Base-by-base conservation (phyloP, 495 filamentous ascomycete genomes). In the Penicillium lagena region DNA sequence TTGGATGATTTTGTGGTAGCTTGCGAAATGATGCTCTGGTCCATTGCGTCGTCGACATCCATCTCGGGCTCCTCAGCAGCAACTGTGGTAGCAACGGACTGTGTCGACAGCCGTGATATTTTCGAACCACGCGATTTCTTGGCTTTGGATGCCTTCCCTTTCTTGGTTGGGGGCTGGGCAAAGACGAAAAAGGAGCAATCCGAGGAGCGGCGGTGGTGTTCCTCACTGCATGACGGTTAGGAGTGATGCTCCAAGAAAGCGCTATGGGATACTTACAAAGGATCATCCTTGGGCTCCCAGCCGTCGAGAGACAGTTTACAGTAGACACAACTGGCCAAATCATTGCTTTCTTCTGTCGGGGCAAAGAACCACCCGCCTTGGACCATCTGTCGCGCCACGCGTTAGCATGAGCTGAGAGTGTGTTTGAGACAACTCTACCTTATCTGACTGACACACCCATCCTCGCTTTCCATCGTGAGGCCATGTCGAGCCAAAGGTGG, bases 301-400 rank as follows among this genome's bases (percentile, higher is more conserved):
- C 87, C 88, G 60, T 95, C 89, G 37, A 97, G 75, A 29, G 80
- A 85, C 28, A 96, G 63, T 31, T 79, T 76, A 63, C 93, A 98
- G 62, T 97, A 96, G 12, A 82, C 78, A 58, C 93, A 98, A 10
- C 79, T 90, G 3, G 85, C 86, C 61, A 89, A 80, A 63, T 98
- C 93, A 42, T 87, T 78, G 27, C 79, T 83, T 30, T 90, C 89
- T 30, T 75, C 70, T 1, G 75, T 87, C 0, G 93, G 93, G 30
- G 87, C 89, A 63, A 90, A 96, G 59, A 86, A 88, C 89, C 90
- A 98, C 12, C 93, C 93, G 7, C 86, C 87, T 43, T 89, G 85
- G 34, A 86, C 85, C 76, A 96, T 87, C 90, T 96, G 51, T 34
- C n/a, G 31, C 27, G 50, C 43, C 39, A 39, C 35, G 17, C 44